Evolutionary conservation across 257 asterid genomes (phyloP), one percentile per base, ranked within the genome.

Genomic region (Salvia hispanica): DNA sequence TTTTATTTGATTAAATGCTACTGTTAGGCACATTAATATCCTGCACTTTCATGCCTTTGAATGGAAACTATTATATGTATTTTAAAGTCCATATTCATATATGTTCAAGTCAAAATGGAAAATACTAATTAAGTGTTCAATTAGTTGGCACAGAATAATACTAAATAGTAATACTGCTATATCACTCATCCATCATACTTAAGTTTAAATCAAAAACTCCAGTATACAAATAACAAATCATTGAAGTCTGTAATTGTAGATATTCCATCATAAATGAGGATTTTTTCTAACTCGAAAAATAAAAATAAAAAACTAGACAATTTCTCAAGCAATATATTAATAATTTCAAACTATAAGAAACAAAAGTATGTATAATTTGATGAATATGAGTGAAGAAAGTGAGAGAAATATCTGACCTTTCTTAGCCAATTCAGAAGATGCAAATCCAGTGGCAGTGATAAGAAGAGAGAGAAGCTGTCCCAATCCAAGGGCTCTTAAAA

Each of bases 391-490:
- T 28, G 11, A 10, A 67, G 33, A 7, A 9, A 64, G 0, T 7
- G 11, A 58, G 11, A 58, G 64, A 58, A 0, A 58, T 4, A 34
- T 7, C 9, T 47, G 28, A 86, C 93, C 93, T 84, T 54, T 76
- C n/a, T 80, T 81, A 47, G 89, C 86, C 66, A 84, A 88, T 69
- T 84, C 86, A 28, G 88, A 76, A 52, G 96, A 86, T 21, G 88
- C 74, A 75, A 88, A 88, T 18, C 91, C 93, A 53, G 93, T 86
- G 5, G 96, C 78, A 70, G 93, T 82, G 18, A 88, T 66, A 63
- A 88, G 16, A 67, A 88, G 84, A 42, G 96, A 86, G 34, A 88
- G 86, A 43, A 84, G 8, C 37, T 86, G 94, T 5, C 96, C 96
- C 69, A 88, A 62, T 4, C 59, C 82, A 52, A 88, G 80, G 64